These are phyloP conservation scores for Auricularia auricula-judae DNA, from an alignment of 768 basidiomycete species.

Conservation along the genomic window DNA sequence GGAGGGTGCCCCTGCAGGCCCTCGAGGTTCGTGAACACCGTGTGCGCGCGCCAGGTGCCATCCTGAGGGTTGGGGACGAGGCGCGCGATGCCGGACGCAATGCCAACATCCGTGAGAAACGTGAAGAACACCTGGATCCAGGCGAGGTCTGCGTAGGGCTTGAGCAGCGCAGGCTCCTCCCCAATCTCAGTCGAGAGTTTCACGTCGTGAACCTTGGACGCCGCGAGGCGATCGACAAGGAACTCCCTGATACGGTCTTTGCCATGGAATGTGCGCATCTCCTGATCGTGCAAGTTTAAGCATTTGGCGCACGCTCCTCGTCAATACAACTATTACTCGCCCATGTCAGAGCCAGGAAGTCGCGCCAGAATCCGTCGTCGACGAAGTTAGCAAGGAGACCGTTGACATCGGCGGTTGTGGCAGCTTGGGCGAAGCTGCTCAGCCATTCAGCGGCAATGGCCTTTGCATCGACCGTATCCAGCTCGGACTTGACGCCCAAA, in stretches of 20 bases:
- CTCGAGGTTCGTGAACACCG: constrained; percentile 48
- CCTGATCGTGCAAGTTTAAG: not conserved
- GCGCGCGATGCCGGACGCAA: constrained; percentile 41
- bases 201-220: constrained; percentile 2
- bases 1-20: constrained; percentile 43
- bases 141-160: constrained; percentile 29
- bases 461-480: constrained; percentile 5
- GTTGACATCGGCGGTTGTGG: constrained; percentile 7
- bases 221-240: constrained; percentile 34
- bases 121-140: constrained; percentile 49
- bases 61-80: constrained; percentile 35
- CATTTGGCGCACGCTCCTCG: not conserved
- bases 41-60: constrained; percentile 47
- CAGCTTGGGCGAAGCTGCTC: constrained; percentile 19
- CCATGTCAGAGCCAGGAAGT: constrained; percentile 54
- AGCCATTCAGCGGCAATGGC: constrained; percentile 18
- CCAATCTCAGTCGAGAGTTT: constrained; percentile 6
- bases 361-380: constrained; percentile 41
- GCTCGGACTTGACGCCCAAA: not conserved
- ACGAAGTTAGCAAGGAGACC: constrained; percentile 23
- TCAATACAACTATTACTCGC: constrained; percentile 4
- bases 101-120: constrained; percentile 39
- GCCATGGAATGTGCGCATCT: constrained; percentile 47
- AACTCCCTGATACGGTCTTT: constrained; percentile 28
- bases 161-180: constrained; percentile 9